Percentiles rank a stretch among this genome's conserved stretches.
phyloP scores from a whole-genome alignment of 148 eudicot species.

The Heliamphora exappendiculata region DNA sequence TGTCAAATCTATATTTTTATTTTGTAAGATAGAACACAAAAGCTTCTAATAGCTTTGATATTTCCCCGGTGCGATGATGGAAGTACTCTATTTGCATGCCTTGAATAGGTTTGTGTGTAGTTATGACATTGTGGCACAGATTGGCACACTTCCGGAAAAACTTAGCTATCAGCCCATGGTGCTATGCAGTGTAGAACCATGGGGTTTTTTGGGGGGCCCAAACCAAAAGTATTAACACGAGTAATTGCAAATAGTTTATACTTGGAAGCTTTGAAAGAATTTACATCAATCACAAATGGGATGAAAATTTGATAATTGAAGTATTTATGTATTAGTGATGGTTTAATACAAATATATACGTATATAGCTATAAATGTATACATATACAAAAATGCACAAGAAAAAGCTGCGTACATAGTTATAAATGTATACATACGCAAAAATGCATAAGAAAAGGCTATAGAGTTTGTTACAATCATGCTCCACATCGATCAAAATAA shows the following conservation, averaged over 20 bases:
- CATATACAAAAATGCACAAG: too few relatives aligned
- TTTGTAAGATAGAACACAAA: not conserved
- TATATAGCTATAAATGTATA: too few relatives aligned
- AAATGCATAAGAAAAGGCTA: too few relatives aligned
- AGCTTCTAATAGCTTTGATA: not conserved
- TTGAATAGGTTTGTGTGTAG: not conserved
- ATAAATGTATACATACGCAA: too few relatives aligned
- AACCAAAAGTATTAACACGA: not conserved
- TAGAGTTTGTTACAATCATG: too few relatives aligned
- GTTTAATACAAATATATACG: not conserved
- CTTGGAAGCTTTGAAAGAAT: too few relatives aligned
- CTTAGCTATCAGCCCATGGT: not conserved
- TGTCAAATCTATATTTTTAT: not conserved
- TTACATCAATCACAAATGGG: too few relatives aligned
- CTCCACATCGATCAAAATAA: too few relatives aligned
- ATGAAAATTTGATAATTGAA: not conserved
- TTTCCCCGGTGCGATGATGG: not conserved
- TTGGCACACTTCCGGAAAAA: not conserved
- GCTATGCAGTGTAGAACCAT: not conserved
- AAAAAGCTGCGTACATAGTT: not conserved
- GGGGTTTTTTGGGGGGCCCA: not conserved
- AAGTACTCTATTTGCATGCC: not conserved
- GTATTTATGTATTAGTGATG: not conserved
- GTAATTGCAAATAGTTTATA: too few relatives aligned
- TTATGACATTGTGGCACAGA: not conserved